These are phyloP conservation scores for Multifurca ochricompacta DNA, from an alignment of 768 basidiomycete species.

Conservation along the genomic window DNA sequence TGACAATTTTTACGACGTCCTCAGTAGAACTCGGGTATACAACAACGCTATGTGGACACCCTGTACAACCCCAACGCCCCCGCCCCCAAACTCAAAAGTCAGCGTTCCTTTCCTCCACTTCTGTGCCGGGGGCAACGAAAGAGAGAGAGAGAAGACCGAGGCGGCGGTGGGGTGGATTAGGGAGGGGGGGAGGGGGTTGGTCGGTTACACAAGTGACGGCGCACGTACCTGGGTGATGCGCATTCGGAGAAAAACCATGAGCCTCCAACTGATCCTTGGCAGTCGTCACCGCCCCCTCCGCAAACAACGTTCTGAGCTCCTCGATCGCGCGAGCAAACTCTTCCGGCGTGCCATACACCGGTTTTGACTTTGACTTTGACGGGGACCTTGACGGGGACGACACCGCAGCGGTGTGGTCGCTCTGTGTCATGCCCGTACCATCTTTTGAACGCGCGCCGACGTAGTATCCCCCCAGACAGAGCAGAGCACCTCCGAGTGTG, in stretches of 20 bases:
- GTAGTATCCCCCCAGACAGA: slow-evolving; percentile 15
- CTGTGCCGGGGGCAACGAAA: too few relatives aligned
- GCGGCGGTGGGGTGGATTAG: too few relatives aligned
- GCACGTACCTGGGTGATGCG: slow-evolving; percentile 21
- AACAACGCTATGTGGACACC: slow-evolving; percentile 46
- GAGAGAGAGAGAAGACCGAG: too few relatives aligned
- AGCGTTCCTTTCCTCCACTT: too few relatives aligned
- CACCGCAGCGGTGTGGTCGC: not conserved
- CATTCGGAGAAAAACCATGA: slow-evolving; percentile 25
- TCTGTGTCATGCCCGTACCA: not conserved
- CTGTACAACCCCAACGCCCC: slow-evolving; percentile 24
- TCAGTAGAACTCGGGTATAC: slow-evolving; percentile 64
- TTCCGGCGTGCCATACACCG: slow-evolving; percentile 22
- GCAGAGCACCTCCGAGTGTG: not conserved
- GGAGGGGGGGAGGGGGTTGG: too few relatives aligned
- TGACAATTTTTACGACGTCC: slow-evolving; percentile 74
- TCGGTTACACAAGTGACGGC: not conserved
- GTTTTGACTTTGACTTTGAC: slow-evolving; percentile 1
- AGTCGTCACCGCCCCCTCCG: slow-evolving; percentile 17
- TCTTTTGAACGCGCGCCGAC: slow-evolving; percentile 1
- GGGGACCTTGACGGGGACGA: not conserved
- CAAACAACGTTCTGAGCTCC: slow-evolving; percentile 21
- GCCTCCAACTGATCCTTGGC: slow-evolving; percentile 20
- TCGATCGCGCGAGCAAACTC: slow-evolving; percentile 26
- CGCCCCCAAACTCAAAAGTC: not conserved